Evolutionary conservation across 495 filamentous ascomycete species (phyloP).

Genomic region (Chaetomium tenue): DNA sequence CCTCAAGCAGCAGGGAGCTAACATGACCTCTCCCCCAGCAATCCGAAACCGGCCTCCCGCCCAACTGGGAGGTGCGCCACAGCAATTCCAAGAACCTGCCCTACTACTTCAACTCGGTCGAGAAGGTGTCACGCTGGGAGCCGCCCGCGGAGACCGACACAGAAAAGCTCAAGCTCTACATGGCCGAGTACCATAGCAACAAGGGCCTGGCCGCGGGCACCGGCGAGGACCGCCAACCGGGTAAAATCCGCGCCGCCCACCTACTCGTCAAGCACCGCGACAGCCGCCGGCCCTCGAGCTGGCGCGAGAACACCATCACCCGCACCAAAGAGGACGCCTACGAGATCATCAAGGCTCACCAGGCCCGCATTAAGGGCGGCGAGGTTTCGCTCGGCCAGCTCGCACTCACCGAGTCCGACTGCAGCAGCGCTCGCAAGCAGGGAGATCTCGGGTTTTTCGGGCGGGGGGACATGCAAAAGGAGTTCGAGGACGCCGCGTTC

Average conservation of each 20-base stretch:
- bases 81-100: slow-evolving; percentile 96
- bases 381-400: slow-evolving; percentile 69
- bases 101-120: slow-evolving; percentile 89
- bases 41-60: slow-evolving; percentile 76
- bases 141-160: slow-evolving; percentile 82
- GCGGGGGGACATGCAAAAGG: slow-evolving; percentile 94
- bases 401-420: slow-evolving; percentile 86
- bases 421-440: slow-evolving; percentile 87
- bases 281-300: slow-evolving; percentile 83
- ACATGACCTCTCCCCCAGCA: slow-evolving; percentile 8
- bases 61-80: slow-evolving; percentile 89
- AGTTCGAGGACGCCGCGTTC: slow-evolving; percentile 95
- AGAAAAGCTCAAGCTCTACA: slow-evolving; percentile 87
- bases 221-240: slow-evolving; percentile 54
- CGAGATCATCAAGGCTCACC: slow-evolving; percentile 68
- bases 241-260: slow-evolving; percentile 90
- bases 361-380: slow-evolving; percentile 69
- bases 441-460: slow-evolving; percentile 96
- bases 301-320: slow-evolving; percentile 83
- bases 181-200: slow-evolving; percentile 72
- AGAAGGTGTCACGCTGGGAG: slow-evolving; percentile 89
- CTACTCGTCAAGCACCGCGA: slow-evolving; percentile 89
- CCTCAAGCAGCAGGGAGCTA: not conserved
- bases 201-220: slow-evolving; percentile 12
- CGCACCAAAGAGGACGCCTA: slow-evolving; percentile 83